Evolutionary conservation across 306 rosid genomes (phyloP), one percentile per base, ranked within the genome.

Genomic region (Vigna trinervia): DNA sequence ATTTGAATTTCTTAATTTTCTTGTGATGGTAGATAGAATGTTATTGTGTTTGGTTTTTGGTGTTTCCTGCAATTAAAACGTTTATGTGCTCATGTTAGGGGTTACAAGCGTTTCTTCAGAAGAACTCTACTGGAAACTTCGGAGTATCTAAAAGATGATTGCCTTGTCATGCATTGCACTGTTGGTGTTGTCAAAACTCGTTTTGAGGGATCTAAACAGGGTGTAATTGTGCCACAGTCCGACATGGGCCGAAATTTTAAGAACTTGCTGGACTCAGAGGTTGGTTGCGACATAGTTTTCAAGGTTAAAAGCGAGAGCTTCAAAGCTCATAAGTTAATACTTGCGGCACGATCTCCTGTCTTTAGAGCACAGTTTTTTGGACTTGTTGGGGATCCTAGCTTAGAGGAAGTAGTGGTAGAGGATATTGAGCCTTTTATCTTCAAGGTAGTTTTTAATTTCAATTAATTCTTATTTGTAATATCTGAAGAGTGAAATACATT

Each of bases 121-220:
- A 88, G 98, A 81, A 12, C 85, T n/a, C 15, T 74, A 5, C 81
- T 93, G 46, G 98, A 93, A 76, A 82, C 64, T 32, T 93, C 98
- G 0, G 98, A 93, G 69, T 93, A 80, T 84, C 86, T 93, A 75
- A 91, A 91, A 90, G 85, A 91, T 82, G 97, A 93, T 87, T 93
- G 96, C 84, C 93, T 93, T 68, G 78, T 90, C 54, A 88, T 93
- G 90, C 88, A 88, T 56, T 93, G 98, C 79, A 93, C 97, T 75
- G 98, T 93, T 83, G 98, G 98, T 80, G 98, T 93, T 65, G 98
- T 93, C 39, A 86, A 88, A 83, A 91, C 91, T 52, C 96, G 88
- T 71, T 89, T 89, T 48, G 92, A 91, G 81, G 87, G 87, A 26
- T 83, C 91, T 15, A 91, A 87, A 79, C 84, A 83, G 19, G 87